Evolutionary conservation across 139 green algal species (phyloP), one percentile per base, ranked within the genome.

Genomic region (Nannochloris sp.): DNA sequence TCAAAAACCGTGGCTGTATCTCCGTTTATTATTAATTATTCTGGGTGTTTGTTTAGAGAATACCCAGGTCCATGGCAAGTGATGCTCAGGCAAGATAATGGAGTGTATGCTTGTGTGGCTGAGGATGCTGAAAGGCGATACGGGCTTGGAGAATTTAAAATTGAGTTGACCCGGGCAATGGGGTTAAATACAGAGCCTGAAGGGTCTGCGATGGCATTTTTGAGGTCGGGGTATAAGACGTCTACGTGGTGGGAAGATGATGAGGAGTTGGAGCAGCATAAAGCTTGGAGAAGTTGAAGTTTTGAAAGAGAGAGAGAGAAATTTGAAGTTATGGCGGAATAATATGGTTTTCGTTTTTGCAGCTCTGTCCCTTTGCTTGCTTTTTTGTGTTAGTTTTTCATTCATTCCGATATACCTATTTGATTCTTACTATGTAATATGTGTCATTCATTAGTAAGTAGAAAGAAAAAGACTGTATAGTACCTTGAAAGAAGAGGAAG

Each of bases 61-160:
- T 97, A 88, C 61, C 90, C 90, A 3, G 90, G 89, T 25, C 87
- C 87, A 23, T 97, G 89, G 89, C 89, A 97, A 85, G 88, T 93
- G 32, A 89, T 96, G 88, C 75, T 96, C 36, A 81, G 83, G 51
- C 84, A 95, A 67, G 85, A 92, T 79, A 85, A 70, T 14, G 90
- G 85, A 7, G 75, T 83, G 47, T 95, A 95, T 51, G 87, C 85
- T 0, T 95, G 87, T 68, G 90, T 96, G 27, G 88, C 88, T 67
- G 59, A 71, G 35, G 73, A 83, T 29, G 24, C 57, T 10, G 25
- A 31, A 24, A 10, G 76, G 45, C 82, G 90, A 23, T 93, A 92
- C 76, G 88, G 81, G 45, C 81, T 96, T 54, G 83, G 82, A 4
- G 77, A 71, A 57, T 71, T 79, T 48, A 90, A 96, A 79, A 83